Evolutionary conservation across 2,329 filamentous ascomycete genomes (phyloP).

Genomic region (Beauveria australis): DNA sequence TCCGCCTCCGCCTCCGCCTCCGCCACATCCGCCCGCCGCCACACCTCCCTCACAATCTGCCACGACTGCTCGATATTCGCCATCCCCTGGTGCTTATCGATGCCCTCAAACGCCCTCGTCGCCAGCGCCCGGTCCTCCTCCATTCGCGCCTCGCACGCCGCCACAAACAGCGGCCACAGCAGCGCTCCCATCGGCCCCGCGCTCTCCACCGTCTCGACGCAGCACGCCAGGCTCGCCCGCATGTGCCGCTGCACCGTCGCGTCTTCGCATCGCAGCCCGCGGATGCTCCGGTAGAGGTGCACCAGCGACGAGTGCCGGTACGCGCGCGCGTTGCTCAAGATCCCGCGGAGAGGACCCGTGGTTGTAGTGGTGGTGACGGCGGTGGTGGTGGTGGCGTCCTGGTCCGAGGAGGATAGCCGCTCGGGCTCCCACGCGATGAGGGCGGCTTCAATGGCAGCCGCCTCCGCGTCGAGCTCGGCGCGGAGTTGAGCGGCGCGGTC

Average conservation of each 20-base stretch:
- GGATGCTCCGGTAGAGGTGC: conserved; percentile 48
- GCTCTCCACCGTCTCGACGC: conserved; percentile 45
- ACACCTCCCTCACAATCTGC: conserved; percentile 54
- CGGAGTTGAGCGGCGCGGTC: conserved; percentile 37
- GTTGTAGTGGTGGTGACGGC: background rate
- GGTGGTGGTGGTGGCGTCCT: background rate
- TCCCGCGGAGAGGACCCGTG: conserved; percentile 38
- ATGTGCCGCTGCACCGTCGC: conserved; percentile 45
- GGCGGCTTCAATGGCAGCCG: conserved; percentile 46
- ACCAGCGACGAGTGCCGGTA: conserved; percentile 52
- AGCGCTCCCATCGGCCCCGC: conserved; percentile 55
- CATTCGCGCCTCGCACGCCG: conserved; percentile 49
- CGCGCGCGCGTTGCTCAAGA: conserved; percentile 51
- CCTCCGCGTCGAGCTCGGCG: conserved; percentile 42
- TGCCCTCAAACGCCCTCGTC: conserved; percentile 40
- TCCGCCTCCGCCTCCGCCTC: background rate
- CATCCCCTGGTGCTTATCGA: conserved; percentile 54
- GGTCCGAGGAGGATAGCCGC: conserved; percentile 24
- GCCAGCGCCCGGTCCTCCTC: conserved; percentile 43
- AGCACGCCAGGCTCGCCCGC: conserved; percentile 42
- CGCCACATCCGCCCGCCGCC: conserved; percentile 41
- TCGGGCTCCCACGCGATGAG: conserved; percentile 48
- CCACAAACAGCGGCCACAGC: conserved; percentile 57
- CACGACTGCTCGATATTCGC: conserved; percentile 55
- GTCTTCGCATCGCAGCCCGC: conserved; percentile 38